phyloP scores from a whole-genome alignment of 257 asterid genomes.

The Solanum gracilifrons region DNA sequence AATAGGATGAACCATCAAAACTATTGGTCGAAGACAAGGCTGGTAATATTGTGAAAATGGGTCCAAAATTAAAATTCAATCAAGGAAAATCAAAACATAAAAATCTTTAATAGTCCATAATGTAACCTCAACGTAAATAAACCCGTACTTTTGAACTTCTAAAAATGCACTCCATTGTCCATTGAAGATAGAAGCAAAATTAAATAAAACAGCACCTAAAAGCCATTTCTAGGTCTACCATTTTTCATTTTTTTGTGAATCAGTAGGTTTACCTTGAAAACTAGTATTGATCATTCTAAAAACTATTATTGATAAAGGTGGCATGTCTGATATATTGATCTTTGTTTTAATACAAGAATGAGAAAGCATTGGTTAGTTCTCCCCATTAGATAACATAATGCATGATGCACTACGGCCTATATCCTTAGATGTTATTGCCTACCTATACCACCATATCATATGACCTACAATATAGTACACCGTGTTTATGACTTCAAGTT shows the following conservation, averaged over 20 bases:
- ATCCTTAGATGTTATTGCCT: neutral
- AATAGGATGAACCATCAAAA: constrained; percentile 6
- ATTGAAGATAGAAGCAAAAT: neutral
- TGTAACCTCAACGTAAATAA: neutral
- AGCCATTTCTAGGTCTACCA: neutral
- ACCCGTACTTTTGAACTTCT: neutral
- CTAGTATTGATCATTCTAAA: neutral
- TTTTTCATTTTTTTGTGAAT: neutral
- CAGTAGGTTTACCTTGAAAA: neutral
- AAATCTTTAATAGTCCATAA: neutral
- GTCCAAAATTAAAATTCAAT: neutral
- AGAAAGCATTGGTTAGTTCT: neutral
- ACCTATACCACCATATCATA: neutral
- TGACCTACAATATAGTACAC: neutral
- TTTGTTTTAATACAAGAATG: neutral
- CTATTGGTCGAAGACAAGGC: neutral
- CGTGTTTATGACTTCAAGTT: neutral
- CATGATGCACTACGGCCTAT: neutral
- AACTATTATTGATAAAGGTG: neutral
- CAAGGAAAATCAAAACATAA: neutral
- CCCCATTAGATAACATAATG: neutral
- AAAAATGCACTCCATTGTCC: neutral
- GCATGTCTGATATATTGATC: neutral
- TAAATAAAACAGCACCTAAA: neutral
- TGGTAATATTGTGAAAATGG: neutral